Evolutionary conservation across 768 basidiomycete genomes (phyloP).

Genomic region (Tylopilus subfusipes): DNA sequence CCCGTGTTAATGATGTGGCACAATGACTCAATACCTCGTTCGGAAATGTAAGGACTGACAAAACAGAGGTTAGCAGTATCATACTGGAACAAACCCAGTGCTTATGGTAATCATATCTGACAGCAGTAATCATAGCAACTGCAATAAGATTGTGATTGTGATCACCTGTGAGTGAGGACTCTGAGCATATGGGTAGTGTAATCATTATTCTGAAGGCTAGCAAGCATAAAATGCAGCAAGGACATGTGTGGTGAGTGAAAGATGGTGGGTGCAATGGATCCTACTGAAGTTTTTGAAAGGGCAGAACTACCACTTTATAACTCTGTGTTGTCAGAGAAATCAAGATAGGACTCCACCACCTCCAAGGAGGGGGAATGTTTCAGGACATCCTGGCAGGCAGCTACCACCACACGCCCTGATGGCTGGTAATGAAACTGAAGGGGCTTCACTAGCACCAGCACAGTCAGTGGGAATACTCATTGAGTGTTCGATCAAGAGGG

Average conservation of each 20-base stretch:
- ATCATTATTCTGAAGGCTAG: background rate
- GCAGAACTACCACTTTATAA: background rate
- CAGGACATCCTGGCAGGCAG: too few species aligned
- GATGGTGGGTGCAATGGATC: too few species aligned
- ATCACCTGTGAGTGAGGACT: background rate
- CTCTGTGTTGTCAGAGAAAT: too few species aligned
- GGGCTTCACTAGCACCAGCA: too few species aligned
- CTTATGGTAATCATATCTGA: constrained; percentile 12
- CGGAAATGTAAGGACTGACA: constrained; percentile 8
- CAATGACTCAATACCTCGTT: constrained; percentile 13
- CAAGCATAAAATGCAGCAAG: background rate
- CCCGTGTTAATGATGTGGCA: background rate
- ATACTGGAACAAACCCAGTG: background rate
- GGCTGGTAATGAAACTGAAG: too few species aligned
- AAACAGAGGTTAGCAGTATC: background rate
- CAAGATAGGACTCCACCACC: too few species aligned
- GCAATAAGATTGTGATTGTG: background rate
- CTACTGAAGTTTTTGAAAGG: background rate
- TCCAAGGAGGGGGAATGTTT: too few species aligned
- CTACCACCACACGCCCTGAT: too few species aligned
- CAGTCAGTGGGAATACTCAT: too few species aligned
- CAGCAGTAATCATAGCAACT: background rate
- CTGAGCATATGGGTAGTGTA: background rate
- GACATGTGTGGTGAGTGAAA: too few species aligned
- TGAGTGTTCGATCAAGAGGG: too few species aligned